phyloP scores from a whole-genome alignment of 768 basidiomycete species.

The Coprinopsis strossmayeri region DNA sequence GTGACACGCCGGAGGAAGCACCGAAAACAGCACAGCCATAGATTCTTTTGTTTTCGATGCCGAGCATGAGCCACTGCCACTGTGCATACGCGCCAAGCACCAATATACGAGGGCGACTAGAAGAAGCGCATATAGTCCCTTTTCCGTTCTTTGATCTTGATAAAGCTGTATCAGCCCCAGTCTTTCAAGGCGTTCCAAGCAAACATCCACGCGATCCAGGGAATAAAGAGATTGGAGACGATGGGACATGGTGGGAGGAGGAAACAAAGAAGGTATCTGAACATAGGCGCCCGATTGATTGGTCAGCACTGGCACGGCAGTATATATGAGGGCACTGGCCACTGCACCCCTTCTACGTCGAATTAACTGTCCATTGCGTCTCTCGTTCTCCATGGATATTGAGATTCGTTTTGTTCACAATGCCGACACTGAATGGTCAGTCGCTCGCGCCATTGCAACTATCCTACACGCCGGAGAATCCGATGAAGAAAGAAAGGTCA shows the following conservation, averaged over 20 bases:
- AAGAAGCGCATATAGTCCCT: too few species aligned
- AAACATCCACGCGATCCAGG: too few species aligned
- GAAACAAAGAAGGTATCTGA: too few species aligned
- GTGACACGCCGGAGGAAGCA: not conserved
- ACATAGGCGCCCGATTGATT: not conserved
- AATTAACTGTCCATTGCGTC: not conserved
- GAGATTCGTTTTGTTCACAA: conserved; percentile 1
- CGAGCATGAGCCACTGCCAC: not conserved
- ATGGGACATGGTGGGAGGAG: too few species aligned
- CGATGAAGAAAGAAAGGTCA: conserved; percentile 34
- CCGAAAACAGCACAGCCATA: not conserved
- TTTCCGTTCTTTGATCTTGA: too few species aligned
- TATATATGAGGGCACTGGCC: too few species aligned
- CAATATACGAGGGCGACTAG: too few species aligned
- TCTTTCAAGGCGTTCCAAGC: too few species aligned
- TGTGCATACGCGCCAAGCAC: too few species aligned
- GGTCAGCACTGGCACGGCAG: not conserved
- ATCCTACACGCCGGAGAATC: conserved; percentile 51
- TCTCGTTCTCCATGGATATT: conserved; percentile 6
- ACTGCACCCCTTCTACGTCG: not conserved
- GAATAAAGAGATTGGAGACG: too few species aligned
- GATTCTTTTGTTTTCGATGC: not conserved
- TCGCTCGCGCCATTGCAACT: conserved; percentile 47
- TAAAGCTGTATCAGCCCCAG: too few species aligned
- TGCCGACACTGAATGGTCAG: conserved; percentile 31